Conservation (phyloP, 148 eudicot species). For the Fagopyrum homotropicum region DNA sequence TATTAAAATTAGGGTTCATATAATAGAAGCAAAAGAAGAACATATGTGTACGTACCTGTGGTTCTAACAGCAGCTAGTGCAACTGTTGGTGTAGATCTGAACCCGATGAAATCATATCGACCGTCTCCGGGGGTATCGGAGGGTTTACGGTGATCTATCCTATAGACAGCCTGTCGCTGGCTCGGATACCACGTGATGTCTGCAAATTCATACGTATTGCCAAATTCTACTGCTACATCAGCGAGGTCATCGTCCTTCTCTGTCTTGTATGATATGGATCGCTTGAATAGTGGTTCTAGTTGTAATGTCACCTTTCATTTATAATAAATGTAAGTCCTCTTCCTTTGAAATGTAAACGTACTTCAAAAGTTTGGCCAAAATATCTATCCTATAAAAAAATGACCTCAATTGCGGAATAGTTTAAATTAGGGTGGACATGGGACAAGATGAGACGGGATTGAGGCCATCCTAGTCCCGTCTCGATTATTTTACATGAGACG, state of each 20-base stretch:
- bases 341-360: too few species aligned
- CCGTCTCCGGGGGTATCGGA: slow-evolving; percentile 38
- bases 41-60: slow-evolving; percentile 20
- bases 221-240: slow-evolving; percentile 35
- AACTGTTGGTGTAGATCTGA: slow-evolving; percentile 33
- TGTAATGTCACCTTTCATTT: slow-evolving; percentile 45
- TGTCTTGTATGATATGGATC: slow-evolving; percentile 32
- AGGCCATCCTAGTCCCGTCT: too few species aligned
- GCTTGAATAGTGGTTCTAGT: slow-evolving; percentile 53
- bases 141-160: slow-evolving; percentile 51
- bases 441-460: too few species aligned
- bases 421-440: too few species aligned
- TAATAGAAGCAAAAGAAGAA: too few species aligned
- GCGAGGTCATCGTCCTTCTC: slow-evolving; percentile 39
- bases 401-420: too few species aligned
- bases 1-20: too few species aligned
- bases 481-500: too few species aligned
- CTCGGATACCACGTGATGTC: slow-evolving; percentile 69
- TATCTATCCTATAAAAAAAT: too few species aligned
- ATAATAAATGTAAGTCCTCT: too few species aligned
- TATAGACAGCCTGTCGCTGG: slow-evolving; percentile 33
- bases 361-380: too few species aligned
- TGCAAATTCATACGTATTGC: slow-evolving; percentile 51
- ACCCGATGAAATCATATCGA: slow-evolving; percentile 33
- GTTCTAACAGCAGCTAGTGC: slow-evolving; percentile 26